These are phyloP conservation scores for Ophiostoma tasmaniense DNA, from an alignment of 2,329 filamentous ascomycete species.

Conservation along the genomic window DNA sequence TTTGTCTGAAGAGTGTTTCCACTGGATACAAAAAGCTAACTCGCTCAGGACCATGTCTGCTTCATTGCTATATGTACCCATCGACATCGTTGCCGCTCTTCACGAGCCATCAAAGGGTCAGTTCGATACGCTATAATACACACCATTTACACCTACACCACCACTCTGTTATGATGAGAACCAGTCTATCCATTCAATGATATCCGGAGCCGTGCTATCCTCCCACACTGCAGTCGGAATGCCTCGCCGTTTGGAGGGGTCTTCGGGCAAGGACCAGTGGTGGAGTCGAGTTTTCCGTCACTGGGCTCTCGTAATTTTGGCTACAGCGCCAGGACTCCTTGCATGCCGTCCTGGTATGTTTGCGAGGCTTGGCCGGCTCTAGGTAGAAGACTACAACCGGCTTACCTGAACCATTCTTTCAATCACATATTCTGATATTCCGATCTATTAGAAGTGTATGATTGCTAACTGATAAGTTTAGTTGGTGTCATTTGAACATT, in stretches of 20 bases:
- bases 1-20: constrained; percentile 11
- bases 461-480: not conserved
- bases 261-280: constrained; percentile 59
- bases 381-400: constrained; percentile 33
- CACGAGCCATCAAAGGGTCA: constrained; percentile 1
- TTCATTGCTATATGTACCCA: not conserved
- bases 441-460: not conserved
- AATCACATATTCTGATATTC: not conserved
- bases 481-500: too few relatives aligned
- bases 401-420: constrained; percentile 27
- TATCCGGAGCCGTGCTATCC: constrained; percentile 59
- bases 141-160: not conserved
- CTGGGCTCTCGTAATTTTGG: constrained; percentile 47
- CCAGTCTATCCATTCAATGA: constrained; percentile 73
- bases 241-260: not conserved
- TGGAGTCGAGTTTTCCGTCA: constrained; percentile 50
- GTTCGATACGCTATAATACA: not conserved
- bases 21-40: not conserved
- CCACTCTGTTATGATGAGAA: constrained; percentile 42
- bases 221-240: constrained; percentile 56
- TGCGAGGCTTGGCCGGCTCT: constrained; percentile 27
- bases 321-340: constrained; percentile 45
- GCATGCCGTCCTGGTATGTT: constrained; percentile 48
- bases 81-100: too few relatives aligned
- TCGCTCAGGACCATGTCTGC: not conserved